These are phyloP conservation scores for Silybum marianum DNA, from an alignment of 129 eudicot genomes.

Conservation along the genomic window DNA sequence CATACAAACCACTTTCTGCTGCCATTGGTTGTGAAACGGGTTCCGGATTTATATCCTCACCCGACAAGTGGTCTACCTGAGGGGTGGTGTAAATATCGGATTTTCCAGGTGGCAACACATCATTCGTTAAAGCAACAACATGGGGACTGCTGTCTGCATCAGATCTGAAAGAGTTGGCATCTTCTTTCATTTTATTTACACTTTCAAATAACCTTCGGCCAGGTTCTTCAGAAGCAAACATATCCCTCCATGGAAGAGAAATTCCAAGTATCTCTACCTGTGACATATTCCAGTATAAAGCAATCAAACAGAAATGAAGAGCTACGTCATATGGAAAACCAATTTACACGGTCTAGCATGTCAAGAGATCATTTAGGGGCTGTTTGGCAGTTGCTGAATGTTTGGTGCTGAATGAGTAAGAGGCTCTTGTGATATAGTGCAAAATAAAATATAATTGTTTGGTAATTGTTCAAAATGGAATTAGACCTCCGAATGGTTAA, in stretches of 20 bases:
- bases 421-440: no score
- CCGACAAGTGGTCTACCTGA: constrained; percentile 73
- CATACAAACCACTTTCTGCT: constrained; percentile 40
- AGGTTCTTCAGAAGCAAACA: constrained; percentile 53
- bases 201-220: constrained; percentile 43
- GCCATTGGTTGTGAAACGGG: constrained; percentile 49
- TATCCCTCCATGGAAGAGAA: constrained; percentile 80
- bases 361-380: no score
- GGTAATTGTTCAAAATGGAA: no score
- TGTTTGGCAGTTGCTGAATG: no score
- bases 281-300: neutral
- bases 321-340: neutral
- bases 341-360: no score
- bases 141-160: constrained; percentile 38
- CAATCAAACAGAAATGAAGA: neutral
- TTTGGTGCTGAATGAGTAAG: no score
- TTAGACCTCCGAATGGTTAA: no score
- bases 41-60: constrained; percentile 47
- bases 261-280: constrained; percentile 93
- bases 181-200: constrained; percentile 22
- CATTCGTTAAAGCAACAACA: constrained; percentile 34
- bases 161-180: constrained; percentile 37
- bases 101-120: constrained; percentile 28
- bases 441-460: no score
- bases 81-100: constrained; percentile 42